phyloP scores from a whole-genome alignment of 345 rosid species.

The Salix purpurea region DNA sequence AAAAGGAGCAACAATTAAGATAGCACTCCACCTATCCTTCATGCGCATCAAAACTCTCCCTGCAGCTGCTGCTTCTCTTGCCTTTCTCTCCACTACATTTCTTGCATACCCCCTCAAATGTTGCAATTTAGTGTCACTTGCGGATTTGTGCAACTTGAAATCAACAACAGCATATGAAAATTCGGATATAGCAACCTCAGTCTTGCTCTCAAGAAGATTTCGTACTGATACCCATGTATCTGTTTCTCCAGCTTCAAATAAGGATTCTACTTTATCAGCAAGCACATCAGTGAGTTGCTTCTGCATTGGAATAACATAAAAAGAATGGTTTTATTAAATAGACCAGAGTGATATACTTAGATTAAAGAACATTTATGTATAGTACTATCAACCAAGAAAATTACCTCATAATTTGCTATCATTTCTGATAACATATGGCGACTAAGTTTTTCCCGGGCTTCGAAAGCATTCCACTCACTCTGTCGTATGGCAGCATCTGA shows the following conservation, averaged over 20 bases:
- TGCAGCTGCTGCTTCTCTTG: slow-evolving; percentile 56
- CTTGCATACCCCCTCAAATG: slow-evolving; percentile 47
- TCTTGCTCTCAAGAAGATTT: slow-evolving; percentile 58
- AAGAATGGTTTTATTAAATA: too few species aligned
- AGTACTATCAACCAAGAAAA: too few species aligned
- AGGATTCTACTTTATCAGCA: slow-evolving; percentile 47
- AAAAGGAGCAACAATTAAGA: background rate
- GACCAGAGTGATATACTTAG: too few species aligned
- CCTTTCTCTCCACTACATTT: slow-evolving; percentile 58
- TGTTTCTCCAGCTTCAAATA: slow-evolving; percentile 51
- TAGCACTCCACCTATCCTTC: slow-evolving; percentile 60
- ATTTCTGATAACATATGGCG: too few species aligned
- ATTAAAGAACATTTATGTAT: too few species aligned
- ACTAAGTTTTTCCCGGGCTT: too few species aligned
- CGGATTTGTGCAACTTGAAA: slow-evolving; percentile 53
- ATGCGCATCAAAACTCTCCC: slow-evolving; percentile 62
- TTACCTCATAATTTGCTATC: too few species aligned
- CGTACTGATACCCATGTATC: slow-evolving; percentile 68
- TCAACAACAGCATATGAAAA: slow-evolving; percentile 40
- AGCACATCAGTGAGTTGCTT: slow-evolving; percentile 49
- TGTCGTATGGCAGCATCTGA: too few species aligned
- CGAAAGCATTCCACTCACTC: too few species aligned
- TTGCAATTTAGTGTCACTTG: slow-evolving; percentile 41
- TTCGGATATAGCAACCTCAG: slow-evolving; percentile 45
- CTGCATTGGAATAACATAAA: slow-evolving; percentile 33